These are phyloP conservation scores for Volvox reticuliferus DNA, from an alignment of 139 green algal species.

Conservation along the genomic window DNA sequence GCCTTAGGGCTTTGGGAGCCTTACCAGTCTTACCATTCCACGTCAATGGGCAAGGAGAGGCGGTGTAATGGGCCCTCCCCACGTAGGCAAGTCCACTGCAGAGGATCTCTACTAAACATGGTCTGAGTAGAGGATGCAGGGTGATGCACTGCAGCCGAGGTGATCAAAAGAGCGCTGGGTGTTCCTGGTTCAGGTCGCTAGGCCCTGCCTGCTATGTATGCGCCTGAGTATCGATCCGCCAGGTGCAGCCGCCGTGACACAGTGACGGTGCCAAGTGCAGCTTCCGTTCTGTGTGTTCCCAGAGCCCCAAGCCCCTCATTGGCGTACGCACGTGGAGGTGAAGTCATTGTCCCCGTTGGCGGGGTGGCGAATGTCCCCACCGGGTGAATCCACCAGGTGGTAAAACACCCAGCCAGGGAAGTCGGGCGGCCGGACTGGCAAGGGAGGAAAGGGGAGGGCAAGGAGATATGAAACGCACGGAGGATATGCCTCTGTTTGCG, in stretches of 20 bases:
- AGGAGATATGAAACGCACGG: not conserved
- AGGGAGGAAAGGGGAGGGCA: not conserved
- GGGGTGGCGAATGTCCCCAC: conserved; percentile 17
- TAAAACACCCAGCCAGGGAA: conserved; percentile 36
- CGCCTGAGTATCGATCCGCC: not conserved
- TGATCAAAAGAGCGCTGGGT: not conserved
- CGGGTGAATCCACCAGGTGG: conserved; percentile 12
- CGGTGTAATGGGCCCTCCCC: not conserved
- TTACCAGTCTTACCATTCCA: not conserved
- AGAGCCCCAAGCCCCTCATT: too few relatives aligned
- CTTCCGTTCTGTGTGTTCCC: too few relatives aligned
- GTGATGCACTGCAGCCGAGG: too few relatives aligned
- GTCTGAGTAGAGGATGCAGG: too few relatives aligned
- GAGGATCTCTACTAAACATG: too few relatives aligned
- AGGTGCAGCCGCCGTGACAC: not conserved
- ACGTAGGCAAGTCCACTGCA: too few relatives aligned
- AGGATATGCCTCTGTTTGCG: too few relatives aligned
- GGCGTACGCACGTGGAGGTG: not conserved
- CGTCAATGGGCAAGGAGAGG: not conserved
- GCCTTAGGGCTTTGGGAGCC: not conserved
- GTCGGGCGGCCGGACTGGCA: conserved; percentile 5
- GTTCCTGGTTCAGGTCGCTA: too few relatives aligned
- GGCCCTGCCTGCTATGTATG: too few relatives aligned
- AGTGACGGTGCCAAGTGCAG: not conserved
- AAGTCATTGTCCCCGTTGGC: not conserved